phyloP scores from a whole-genome alignment of 306 rosid species.

The Astragalus glycyphyllos region DNA sequence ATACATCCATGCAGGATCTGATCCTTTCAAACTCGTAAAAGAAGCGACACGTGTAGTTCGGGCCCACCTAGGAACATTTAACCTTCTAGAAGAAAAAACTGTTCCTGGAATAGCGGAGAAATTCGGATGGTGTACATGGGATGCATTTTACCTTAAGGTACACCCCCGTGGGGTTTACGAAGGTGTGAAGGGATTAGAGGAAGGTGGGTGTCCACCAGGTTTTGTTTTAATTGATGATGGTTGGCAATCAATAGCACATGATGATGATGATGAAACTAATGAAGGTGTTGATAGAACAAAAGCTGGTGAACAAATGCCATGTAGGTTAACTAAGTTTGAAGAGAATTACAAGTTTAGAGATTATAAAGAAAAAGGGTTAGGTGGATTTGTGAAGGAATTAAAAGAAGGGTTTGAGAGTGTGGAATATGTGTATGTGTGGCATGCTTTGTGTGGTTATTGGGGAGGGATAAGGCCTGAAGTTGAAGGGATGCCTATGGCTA shows the following conservation, averaged over 20 bases:
- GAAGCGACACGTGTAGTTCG: slow-evolving; percentile 68
- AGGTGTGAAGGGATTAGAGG: slow-evolving; percentile 39
- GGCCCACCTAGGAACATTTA: slow-evolving; percentile 73
- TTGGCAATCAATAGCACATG: slow-evolving; percentile 75
- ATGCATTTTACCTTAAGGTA: slow-evolving; percentile 88
- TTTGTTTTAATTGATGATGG: slow-evolving; percentile 85
- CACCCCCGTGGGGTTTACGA: slow-evolving; percentile 75
- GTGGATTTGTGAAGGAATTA: slow-evolving; percentile 69
- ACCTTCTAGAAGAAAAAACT: slow-evolving; percentile 70
- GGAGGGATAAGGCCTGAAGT: slow-evolving; percentile 84
- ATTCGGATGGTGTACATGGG: slow-evolving; percentile 99
- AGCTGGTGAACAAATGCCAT: slow-evolving; percentile 96
- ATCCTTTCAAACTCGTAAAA: slow-evolving; percentile 67
- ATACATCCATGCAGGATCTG: slow-evolving; percentile 67
- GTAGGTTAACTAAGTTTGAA: slow-evolving; percentile 66
- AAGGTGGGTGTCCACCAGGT: slow-evolving; percentile 88
- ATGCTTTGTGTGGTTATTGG: slow-evolving; percentile 94
- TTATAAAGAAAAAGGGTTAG: slow-evolving; percentile 62
- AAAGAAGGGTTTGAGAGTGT: slow-evolving; percentile 71
- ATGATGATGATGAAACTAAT: slow-evolving; percentile 65
- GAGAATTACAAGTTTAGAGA: slow-evolving; percentile 84
- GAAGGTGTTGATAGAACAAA: slow-evolving; percentile 75
- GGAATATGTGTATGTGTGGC: slow-evolving; percentile 92
- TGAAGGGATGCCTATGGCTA: slow-evolving; percentile 61
- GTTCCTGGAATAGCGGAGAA: slow-evolving; percentile 84